Evolutionary conservation across 2,329 filamentous ascomycete species (phyloP), one percentile per base, ranked within the genome.

Genomic region (Alternaria postmessia): DNA sequence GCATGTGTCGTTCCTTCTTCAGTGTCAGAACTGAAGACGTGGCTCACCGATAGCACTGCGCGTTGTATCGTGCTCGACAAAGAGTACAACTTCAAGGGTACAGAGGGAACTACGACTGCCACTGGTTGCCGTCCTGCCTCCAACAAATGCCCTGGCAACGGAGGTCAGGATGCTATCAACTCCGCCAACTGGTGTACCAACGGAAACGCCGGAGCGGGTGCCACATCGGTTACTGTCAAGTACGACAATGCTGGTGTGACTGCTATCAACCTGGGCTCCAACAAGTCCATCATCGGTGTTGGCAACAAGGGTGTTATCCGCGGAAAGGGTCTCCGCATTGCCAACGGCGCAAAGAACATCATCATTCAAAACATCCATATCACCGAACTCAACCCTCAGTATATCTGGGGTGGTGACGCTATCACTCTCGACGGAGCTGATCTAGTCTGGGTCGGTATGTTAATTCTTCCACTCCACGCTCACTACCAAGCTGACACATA

Each of bases 151-250:
- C 34, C 47, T 12, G 85, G 84, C 36, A 86, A 84, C 26, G 83
- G 73, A n/a, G 85, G 87, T 73, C 86, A 88, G 79, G 65, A 81
- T 34, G 84, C 86, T 62, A 86, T 88, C 70, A 85, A 88, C 79
- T 75, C 83, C 74, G 41, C 66, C 49, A 56, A 59, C 44, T 62
- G 69, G 64, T 62, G 61, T 24, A 65, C 62, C 34, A 70, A 53
- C 59, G 61, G 54, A 26, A 53, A 63, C 14, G 48, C 55, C 47
- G 55, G 55, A 38, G 22, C 39, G 22, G 55, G 61, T 54, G 28
- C 56, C 43, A 57, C 57, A 51, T 62, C 47, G 6, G 52, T 64
- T 39, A 59, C 43, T 20, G 62, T 66, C n/a, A 75, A 65, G 6
- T 78, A 78, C 61, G 70, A 78, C 62, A 73, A 69, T 14, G 75